A percentile compares a stretch with the other conserved stretches of the same genome.
These are phyloP conservation scores for Nemania sp. DNA, from an alignment of 2,329 filamentous ascomycete genomes.

Conservation along the genomic window DNA sequence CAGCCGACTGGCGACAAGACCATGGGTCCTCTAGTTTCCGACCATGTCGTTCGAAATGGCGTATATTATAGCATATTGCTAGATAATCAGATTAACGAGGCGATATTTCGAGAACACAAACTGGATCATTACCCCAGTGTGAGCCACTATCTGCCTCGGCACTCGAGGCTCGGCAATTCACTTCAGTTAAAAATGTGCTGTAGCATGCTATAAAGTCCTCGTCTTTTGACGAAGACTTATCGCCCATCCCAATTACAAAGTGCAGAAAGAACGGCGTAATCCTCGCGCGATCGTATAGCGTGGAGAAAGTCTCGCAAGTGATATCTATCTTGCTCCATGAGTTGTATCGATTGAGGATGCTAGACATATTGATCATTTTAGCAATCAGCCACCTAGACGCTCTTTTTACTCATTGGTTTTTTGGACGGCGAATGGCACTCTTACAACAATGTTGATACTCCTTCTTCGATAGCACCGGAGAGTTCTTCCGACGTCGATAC, in stretches of 20 bases:
- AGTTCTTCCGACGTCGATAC: neutral
- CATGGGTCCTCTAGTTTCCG: conserved; percentile 23
- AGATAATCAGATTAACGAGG: neutral
- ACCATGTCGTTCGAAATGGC: conserved; percentile 23
- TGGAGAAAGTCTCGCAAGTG: conserved; percentile 3
- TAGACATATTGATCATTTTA: neutral
- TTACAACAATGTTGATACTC: neutral
- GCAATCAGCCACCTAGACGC: no score
- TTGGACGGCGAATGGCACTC: neutral
- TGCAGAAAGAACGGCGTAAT: conserved; percentile 16
- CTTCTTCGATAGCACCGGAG: neutral
- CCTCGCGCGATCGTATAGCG: neutral
- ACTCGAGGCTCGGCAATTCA: no score
- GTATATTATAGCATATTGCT: conserved; percentile 23
- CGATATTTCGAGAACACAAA: no score
- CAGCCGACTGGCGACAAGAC: conserved; percentile 25
- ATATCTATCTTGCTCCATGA: conserved; percentile 20
- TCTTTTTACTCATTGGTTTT: no score
- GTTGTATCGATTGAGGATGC: neutral
- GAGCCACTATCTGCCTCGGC: no score
- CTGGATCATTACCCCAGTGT: no score
- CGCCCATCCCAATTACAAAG: conserved; percentile 14
- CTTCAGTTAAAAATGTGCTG: neutral
- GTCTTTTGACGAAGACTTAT: conserved; percentile 9
- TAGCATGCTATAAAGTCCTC: conserved; percentile 25